These are phyloP conservation scores for Exserohilum rostratum DNA, from an alignment of 2,329 filamentous ascomycete genomes.

Conservation along the genomic window DNA sequence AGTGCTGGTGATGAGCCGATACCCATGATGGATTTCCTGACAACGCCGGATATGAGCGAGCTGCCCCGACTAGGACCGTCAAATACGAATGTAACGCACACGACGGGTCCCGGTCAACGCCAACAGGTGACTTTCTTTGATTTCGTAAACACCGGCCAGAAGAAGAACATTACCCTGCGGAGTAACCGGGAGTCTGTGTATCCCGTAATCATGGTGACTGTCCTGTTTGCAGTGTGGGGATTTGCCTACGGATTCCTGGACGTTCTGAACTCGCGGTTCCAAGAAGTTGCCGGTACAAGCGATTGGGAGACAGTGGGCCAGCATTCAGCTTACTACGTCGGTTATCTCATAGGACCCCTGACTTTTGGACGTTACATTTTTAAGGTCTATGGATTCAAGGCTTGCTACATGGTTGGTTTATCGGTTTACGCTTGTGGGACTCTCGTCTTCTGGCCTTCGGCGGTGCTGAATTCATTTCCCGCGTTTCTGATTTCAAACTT, in stretches of 20 bases:
- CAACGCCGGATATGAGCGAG: slow-evolving; percentile 53
- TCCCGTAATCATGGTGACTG: slow-evolving; percentile 75
- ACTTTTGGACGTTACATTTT: slow-evolving; percentile 67
- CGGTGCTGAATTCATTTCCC: slow-evolving; percentile 65
- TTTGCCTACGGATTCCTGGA: slow-evolving; percentile 88
- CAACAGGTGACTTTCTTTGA: slow-evolving; percentile 68
- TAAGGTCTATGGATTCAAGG: slow-evolving; percentile 66
- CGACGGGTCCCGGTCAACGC: slow-evolving; percentile 29
- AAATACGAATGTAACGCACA: slow-evolving; percentile 44
- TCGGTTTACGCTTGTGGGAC: slow-evolving; percentile 67
- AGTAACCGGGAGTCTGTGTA: slow-evolving; percentile 69
- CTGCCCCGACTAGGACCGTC: slow-evolving; percentile 45
- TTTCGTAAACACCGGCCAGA: slow-evolving; percentile 71
- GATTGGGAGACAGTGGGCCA: slow-evolving; percentile 69
- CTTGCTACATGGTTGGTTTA: slow-evolving; percentile 65
- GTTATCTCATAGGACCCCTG: slow-evolving; percentile 72
- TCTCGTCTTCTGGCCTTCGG: slow-evolving; percentile 69
- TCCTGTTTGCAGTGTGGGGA: slow-evolving; percentile 88
- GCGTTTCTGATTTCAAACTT: slow-evolving; percentile 68
- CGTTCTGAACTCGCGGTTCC: slow-evolving; percentile 75
- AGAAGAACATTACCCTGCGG: slow-evolving; percentile 73
- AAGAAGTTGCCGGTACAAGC: slow-evolving; percentile 66
- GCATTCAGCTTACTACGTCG: slow-evolving; percentile 73
- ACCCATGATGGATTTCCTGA: slow-evolving; percentile 61
- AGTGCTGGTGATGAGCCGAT: slow-evolving; percentile 39